Evolutionary conservation across 768 basidiomycete species (phyloP), one percentile per base, ranked within the genome.

Genomic region (Chalciporus pseudorubinellus): DNA sequence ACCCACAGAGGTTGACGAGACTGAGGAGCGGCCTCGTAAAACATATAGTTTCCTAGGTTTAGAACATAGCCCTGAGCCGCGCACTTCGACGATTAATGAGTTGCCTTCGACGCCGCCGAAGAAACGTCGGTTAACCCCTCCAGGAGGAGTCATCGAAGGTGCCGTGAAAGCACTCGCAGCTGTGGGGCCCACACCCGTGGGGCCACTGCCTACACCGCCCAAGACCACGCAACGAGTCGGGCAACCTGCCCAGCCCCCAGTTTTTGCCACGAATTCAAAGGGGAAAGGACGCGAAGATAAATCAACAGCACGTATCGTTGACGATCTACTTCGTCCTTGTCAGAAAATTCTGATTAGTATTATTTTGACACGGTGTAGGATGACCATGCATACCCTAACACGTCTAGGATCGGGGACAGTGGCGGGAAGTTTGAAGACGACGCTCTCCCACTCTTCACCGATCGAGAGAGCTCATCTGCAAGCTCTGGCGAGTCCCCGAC

Each of bases 11-110:
- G 38, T 58, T 16, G 67, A 65, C 8, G 64, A 69, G 13, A 44
- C 20, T 20, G 56, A 59, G 29, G 33, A 34, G 28, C 48, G 39
- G 36, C 55, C 55, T 41, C 53, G 22, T 24, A 56, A 36, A 26
- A 57, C 46, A 3, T 57, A 50, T 22, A 66, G 59, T 46, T 66
- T 67, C 40, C 66, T 67, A 12, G 65, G 65, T 20, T 48, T 67
- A 18, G 12, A 55, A 6, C 7, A 50, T 26, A 51, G 50, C 39
- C 66, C 64, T 5, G 52, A 53, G 40, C 16, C 24, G 2, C n/a
- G 11, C 3, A 6, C 24, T n/a, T 36, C 57, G 21, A 16, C 44
- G 1, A 29, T 60, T 18, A 31, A 53, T 22, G 50, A 50, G 16
- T 59, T 45, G 19, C 66, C 63, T 5, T 53, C 59, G 13, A 69